Evolutionary conservation across 257 asterid genomes (phyloP).

Genomic region (Penstemon davidsonii): DNA sequence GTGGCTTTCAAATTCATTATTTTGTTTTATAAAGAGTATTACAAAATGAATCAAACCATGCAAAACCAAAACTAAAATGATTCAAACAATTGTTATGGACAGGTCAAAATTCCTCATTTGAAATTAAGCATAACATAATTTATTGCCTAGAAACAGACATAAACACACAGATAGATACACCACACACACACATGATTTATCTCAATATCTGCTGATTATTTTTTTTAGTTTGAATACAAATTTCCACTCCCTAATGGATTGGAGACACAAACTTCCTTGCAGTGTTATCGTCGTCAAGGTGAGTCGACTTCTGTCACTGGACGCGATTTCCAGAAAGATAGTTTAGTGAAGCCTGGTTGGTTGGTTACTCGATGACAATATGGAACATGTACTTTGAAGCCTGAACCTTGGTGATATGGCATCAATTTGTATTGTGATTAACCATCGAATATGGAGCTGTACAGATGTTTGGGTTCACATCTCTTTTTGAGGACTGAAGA

Average conservation of each 20-base stretch:
- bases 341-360: slow-evolving; percentile 79
- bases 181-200: background rate
- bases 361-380: slow-evolving; percentile 68
- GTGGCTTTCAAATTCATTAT: too few relatives aligned
- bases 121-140: background rate
- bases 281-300: slow-evolving; percentile 95
- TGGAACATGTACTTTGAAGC: background rate
- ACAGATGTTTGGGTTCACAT: background rate
- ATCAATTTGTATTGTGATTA: background rate
- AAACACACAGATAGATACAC: background rate
- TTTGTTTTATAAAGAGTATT: too few relatives aligned
- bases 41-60: too few relatives aligned
- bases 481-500: background rate
- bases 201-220: background rate
- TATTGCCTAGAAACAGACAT: background rate
- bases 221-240: slow-evolving; percentile 2
- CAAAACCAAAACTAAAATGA: too few relatives aligned
- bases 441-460: background rate
- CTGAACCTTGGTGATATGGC: slow-evolving; percentile 18
- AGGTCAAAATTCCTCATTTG: background rate
- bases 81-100: too few relatives aligned
- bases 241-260: slow-evolving; percentile 13
- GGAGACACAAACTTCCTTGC: slow-evolving; percentile 31
- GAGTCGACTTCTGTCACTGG: slow-evolving; percentile 78
- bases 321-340: slow-evolving; percentile 64